A percentile compares a stretch with the other conserved stretches of the same genome.
Evolutionary conservation across 257 asterid genomes (phyloP).

Genomic region (Cordia subcordata): DNA sequence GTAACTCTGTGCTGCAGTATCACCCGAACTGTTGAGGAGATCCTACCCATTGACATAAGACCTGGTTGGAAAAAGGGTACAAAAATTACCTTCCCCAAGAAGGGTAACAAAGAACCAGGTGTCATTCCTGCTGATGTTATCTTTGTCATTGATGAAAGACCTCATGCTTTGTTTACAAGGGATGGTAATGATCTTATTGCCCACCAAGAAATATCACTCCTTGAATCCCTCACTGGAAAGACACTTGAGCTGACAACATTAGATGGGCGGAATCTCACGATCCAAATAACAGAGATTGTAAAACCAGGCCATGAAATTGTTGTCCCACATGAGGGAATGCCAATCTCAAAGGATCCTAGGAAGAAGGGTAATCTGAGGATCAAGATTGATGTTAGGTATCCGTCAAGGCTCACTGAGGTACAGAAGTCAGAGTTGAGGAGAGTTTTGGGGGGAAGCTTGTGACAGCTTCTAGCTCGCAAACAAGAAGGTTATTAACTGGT

Average conservation of each 20-base stretch:
- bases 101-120: conserved; percentile 93
- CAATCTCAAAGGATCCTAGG: conserved; percentile 71
- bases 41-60: conserved; percentile 71
- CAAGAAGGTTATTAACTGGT: conserved; percentile 16
- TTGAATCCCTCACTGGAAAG: conserved; percentile 83
- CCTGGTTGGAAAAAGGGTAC: conserved; percentile 99
- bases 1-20: conserved; percentile 40
- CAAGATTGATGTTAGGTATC: conserved; percentile 79
- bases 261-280: conserved; percentile 57
- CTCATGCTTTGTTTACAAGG: conserved; percentile 59
- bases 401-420: conserved; percentile 57
- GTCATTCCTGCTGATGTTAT: conserved; percentile 78
- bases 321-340: conserved; percentile 90
- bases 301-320: conserved; percentile 78
- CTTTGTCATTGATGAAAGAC: conserved; percentile 78
- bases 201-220: conserved; percentile 66
- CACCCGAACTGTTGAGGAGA: conserved; percentile 57
- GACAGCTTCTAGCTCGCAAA: conserved; percentile 13
- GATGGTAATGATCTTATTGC: conserved; percentile 72
- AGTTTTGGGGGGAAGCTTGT: conserved; percentile 61
- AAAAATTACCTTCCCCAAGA: conserved; percentile 86
- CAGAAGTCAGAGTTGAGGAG: conserved; percentile 73
- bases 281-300: conserved; percentile 66
- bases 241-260: conserved; percentile 59
- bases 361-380: conserved; percentile 72